Base-by-base conservation (phyloP, 108 stramenopile genomes). In the Nitzschia sp. region DNA sequence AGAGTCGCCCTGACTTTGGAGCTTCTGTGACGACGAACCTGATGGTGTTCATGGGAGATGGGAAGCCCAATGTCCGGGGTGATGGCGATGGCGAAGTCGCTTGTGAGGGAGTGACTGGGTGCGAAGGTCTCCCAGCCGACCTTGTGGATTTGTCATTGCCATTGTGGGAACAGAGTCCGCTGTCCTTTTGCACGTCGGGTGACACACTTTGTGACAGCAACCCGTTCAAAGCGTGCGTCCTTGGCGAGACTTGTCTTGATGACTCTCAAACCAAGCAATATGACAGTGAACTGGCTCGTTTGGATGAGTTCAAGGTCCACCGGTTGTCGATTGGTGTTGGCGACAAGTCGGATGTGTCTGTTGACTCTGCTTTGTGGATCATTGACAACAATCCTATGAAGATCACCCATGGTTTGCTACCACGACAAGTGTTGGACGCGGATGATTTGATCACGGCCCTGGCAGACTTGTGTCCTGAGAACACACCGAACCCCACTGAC, bases 281-380 rank as follows among this genome's bases (percentile, higher is more conserved):
- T 40, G 44, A 29, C 12, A 69, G 67, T 12, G 72, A 78, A 40
- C 46, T 78, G 9, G 58, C 51, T 2, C 20, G 11, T 10, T 53
- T 78, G 8, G 53, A 68, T 26, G 17, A 17, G 2, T 17, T 48
- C 17, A 56, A 51, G 8, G 72, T 73, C 10, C 26, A 48, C 10
- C 66, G 77, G 14, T 48, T 73, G 17, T 54, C 77, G 7, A 58
- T 78, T 55, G 77, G 77, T 51, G 67, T 78, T n/a, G 77, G 77
- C 26, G 11, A 20, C 19, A 50, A 50, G 15, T 63, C 60, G 42
- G 67, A 78, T 65, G 57, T 66, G 2, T 6, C 39, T 0, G 11
- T 39, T 2, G 70, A 39, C 2, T 71, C 70, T 15, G 70, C 70
- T 2, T 38, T 71, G 39, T 62, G 53, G 53, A 41, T 41, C 19